Conservation (phyloP, 495 filamentous ascomycete genomes). For the Penicillium soppii region DNA sequence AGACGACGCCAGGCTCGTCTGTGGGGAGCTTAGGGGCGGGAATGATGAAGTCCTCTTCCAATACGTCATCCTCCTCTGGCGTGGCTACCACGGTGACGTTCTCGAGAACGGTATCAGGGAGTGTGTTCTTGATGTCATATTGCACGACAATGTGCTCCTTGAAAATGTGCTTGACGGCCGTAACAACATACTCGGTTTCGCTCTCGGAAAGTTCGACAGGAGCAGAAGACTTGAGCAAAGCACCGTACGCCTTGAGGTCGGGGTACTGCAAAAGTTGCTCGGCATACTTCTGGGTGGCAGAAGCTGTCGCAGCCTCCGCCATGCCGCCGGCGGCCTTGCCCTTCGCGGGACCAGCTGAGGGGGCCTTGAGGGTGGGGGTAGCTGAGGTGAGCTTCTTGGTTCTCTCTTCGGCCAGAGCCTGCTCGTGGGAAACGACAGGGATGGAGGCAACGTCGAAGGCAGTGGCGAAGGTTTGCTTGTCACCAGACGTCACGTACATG, state of each 20-base stretch:
- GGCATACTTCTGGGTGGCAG: conserved; percentile 81
- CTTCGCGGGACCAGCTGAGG: conserved; percentile 80
- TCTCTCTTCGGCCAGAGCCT: conserved; percentile 94
- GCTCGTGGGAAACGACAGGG: conserved; percentile 92
- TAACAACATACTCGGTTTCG: conserved; percentile 96
- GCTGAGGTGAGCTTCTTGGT: conserved; percentile 93
- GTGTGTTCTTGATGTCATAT: conserved; percentile 97
- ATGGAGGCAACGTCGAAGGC: conserved; percentile 90
- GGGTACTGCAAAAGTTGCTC: conserved; percentile 85
- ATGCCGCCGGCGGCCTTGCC: conserved; percentile 57
- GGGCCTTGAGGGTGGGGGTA: conserved; percentile 92
- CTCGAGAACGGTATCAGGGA: conserved; percentile 83
- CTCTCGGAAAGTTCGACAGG: conserved; percentile 91
- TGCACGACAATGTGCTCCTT: conserved; percentile 95
- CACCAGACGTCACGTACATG: conserved; percentile 92
- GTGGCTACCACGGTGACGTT: conserved; percentile 88
- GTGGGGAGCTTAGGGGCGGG: conserved; percentile 77
- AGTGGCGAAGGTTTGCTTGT: conserved; percentile 75
- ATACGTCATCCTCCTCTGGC: conserved; percentile 72
- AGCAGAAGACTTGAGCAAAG: conserved; percentile 82
- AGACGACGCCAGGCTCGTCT: conserved; percentile 86
- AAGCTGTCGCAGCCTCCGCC: conserved; percentile 73
- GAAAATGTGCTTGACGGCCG: conserved; percentile 94
- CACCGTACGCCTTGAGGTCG: conserved; percentile 84
- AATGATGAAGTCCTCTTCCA: conserved; percentile 91